phyloP scores from a whole-genome alignment of 2,329 filamentous ascomycete species.

The Aspergillus sp. region DNA sequence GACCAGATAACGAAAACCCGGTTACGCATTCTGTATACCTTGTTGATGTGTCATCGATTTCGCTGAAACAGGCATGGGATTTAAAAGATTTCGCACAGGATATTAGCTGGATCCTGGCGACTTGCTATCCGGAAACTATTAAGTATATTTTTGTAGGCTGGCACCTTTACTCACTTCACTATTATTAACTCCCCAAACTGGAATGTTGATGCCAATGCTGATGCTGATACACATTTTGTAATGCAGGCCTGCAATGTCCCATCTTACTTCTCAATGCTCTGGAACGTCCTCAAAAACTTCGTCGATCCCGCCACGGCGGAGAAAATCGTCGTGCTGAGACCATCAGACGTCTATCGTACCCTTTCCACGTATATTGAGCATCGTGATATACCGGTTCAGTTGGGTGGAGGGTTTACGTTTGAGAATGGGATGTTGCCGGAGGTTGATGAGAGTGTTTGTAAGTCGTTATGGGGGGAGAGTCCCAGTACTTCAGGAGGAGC shows the following conservation, averaged over 20 bases:
- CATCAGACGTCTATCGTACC: slow-evolving; percentile 7
- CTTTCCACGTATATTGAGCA: slow-evolving; percentile 12
- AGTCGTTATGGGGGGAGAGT: slow-evolving; percentile 2
- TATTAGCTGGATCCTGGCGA: slow-evolving; percentile 17
- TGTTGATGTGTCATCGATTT: slow-evolving; percentile 13
- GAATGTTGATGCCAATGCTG: neutral
- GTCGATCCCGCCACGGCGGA: slow-evolving; percentile 19
- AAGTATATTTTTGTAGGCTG: slow-evolving; percentile 11
- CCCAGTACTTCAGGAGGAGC: neutral
- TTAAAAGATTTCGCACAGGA: slow-evolving; percentile 14
- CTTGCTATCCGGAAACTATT: slow-evolving; percentile 21
- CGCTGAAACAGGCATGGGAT: slow-evolving; percentile 16
- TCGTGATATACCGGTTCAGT: slow-evolving; percentile 12
- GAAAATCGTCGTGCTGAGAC: slow-evolving; percentile 15
- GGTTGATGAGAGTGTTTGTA: slow-evolving; percentile 8
- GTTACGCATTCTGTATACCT: slow-evolving; percentile 14
- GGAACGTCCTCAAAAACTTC: slow-evolving; percentile 16
- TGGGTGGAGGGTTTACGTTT: slow-evolving; percentile 14
- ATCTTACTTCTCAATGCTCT: slow-evolving; percentile 15
- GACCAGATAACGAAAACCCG: slow-evolving; percentile 1
- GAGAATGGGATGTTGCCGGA: slow-evolving; percentile 13
- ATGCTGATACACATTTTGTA: too few species aligned
- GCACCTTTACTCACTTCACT: too few species aligned
- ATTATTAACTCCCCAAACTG: neutral
- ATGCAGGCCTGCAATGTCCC: slow-evolving; percentile 18